Base-by-base conservation (phyloP, 768 basidiomycete genomes). In the Naganishia vishniacii region DNA sequence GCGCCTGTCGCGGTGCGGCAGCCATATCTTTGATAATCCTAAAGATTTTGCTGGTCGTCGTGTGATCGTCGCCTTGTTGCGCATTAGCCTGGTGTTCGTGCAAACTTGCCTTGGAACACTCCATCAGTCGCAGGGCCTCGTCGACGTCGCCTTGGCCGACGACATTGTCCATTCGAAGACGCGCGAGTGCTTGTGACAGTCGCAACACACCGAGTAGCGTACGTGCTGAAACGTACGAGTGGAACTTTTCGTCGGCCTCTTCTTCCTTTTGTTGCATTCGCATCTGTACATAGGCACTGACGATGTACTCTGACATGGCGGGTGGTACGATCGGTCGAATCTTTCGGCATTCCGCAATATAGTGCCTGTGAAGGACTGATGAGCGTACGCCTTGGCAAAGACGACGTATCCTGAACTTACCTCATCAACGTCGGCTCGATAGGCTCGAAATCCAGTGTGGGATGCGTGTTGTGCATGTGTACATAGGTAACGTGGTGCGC, bases 401-500 rank as follows among this genome's bases (percentile, higher is more conserved):
- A 23, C 34, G 13, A 34, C 12, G 25, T 59, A 16, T 26, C 9
- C 20, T 18, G 16, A 44, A 70, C 82, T 62, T 63, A 92, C 91
- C 91, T 85, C 86, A 99, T 91, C 65, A 93, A 79, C 18, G 83
- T 80, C 9, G 94, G 91, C 45, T 91, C 86, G 37, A 98, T 83
- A 41, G 91, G 84, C 47, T 94, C 91, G 66, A 79, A 79, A 65
- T 78, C 77, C 45, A 94, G 82, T 59, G 85, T 84, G 3, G 95
- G 95, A 71, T 97, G 94, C 13, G 81, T 81, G 65, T 88, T 91
- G 79, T 91, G 83, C 95, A 98, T 98, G 76, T 99, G 95, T 25
- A 99, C 95, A 73, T 92, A 87, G 0, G 95, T 95, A 70, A 99
- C 91, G 79, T 99, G 95, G 75, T 92, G 87, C 15, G 95, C 95